Conservation (phyloP, 2,329 filamentous ascomycete genomes). For the Talaromyces sp. region DNA sequence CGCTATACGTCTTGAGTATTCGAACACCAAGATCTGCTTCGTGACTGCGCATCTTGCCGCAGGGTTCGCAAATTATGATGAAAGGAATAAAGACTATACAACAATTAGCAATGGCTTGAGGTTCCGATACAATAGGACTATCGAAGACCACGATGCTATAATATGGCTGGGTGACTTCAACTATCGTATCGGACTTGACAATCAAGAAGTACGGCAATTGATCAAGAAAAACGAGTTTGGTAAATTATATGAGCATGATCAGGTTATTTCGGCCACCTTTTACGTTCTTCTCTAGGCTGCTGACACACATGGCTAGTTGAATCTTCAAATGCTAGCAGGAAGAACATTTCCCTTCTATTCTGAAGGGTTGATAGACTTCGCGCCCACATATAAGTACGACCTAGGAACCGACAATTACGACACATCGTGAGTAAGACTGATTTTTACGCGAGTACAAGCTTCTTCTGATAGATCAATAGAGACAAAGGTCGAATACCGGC, state of each 20-base stretch:
- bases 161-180: constrained; percentile 99
- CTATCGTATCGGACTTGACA: constrained; percentile 82
- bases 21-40: constrained; percentile 87
- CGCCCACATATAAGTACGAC: constrained; percentile 95
- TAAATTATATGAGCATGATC: constrained; percentile 84
- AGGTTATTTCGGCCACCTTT: constrained; percentile 72
- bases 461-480: constrained; percentile 45
- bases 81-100: constrained; percentile 86
- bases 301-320: constrained; percentile 56
- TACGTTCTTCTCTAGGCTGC: not conserved
- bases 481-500: constrained; percentile 94
- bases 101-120: constrained; percentile 82
- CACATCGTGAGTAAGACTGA: constrained; percentile 63
- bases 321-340: constrained; percentile 93
- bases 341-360: constrained; percentile 88
- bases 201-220: constrained; percentile 71
- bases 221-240: constrained; percentile 70
- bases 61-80: constrained; percentile 94
- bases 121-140: constrained; percentile 85
- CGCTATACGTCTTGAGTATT: constrained; percentile 91
- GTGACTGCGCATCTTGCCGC: constrained; percentile 95
- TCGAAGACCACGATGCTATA: constrained; percentile 86
- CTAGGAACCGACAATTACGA: constrained; percentile 85
- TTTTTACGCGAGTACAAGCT: not conserved
- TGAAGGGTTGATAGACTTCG: constrained; percentile 80